Percentiles rank a stretch among this genome's conserved stretches.
Conservation (phyloP, 1,284 basidiomycete genomes). For the Lentinus polychrous region DNA sequence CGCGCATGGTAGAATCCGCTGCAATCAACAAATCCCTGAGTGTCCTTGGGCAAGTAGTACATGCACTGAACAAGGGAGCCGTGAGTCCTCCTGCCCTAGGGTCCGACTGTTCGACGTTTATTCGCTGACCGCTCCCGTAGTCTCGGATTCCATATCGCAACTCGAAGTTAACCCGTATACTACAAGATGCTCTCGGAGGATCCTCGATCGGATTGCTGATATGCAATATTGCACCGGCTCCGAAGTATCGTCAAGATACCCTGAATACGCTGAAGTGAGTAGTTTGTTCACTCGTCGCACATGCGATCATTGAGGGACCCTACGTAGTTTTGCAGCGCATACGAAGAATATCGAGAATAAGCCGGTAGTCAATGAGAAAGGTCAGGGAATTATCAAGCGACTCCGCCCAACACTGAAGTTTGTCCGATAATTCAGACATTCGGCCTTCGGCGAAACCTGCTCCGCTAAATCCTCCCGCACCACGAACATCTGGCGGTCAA, state of each 20-base stretch:
- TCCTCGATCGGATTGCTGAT: slow-evolving; percentile 70
- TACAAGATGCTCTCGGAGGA: slow-evolving; percentile 82
- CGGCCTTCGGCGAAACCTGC: slow-evolving; percentile 40
- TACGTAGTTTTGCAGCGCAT: slow-evolving; percentile 66
- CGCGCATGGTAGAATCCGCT: slow-evolving; percentile 74
- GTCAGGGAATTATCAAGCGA: slow-evolving; percentile 25
- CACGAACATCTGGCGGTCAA: slow-evolving; percentile 13
- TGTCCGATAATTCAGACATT: slow-evolving; percentile 31
- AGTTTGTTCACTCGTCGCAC: background rate
- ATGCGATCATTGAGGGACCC: slow-evolving; percentile 1
- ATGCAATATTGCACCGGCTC: slow-evolving; percentile 77
- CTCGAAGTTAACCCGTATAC: slow-evolving; percentile 74
- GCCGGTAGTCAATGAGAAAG: slow-evolving; percentile 66
- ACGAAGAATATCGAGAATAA: slow-evolving; percentile 79
- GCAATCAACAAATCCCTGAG: slow-evolving; percentile 84
- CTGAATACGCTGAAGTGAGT: slow-evolving; percentile 74
- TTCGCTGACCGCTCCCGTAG: slow-evolving; percentile 26
- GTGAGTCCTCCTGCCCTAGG: slow-evolving; percentile 34
- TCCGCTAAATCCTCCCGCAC: slow-evolving; percentile 24
- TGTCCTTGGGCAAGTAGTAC: slow-evolving; percentile 77
- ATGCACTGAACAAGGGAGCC: slow-evolving; percentile 70
- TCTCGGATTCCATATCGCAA: slow-evolving; percentile 79
- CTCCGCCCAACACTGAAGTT: no score
- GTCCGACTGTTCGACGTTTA: background rate
- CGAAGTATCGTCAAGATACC: slow-evolving; percentile 74